phyloP scores from a whole-genome alignment of 495 filamentous ascomycete species.

The Astrothelium subdiscretum region DNA sequence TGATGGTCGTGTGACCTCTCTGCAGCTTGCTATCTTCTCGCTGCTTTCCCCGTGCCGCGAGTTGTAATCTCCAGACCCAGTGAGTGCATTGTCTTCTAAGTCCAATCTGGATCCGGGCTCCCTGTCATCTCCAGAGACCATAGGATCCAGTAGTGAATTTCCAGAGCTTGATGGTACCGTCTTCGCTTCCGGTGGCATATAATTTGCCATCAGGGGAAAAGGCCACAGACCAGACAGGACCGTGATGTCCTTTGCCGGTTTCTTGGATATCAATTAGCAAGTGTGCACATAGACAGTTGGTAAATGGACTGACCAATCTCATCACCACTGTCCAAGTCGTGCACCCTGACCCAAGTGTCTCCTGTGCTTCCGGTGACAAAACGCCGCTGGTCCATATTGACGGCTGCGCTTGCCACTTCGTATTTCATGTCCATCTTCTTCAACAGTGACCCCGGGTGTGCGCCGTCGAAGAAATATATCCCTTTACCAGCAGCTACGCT shows the following conservation, averaged over 20 bases:
- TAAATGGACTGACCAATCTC: conserved; percentile 34
- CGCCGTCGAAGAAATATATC: conserved; percentile 85
- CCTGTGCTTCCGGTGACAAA: conserved; percentile 78
- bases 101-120: background rate
- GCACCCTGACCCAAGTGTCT: conserved; percentile 91
- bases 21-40: background rate
- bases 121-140: conserved; percentile 50
- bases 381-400: conserved; percentile 68
- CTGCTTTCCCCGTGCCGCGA: background rate
- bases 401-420: conserved; percentile 77
- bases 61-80: background rate
- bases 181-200: conserved; percentile 92
- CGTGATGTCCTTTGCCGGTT: conserved; percentile 93
- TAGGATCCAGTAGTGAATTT: conserved; percentile 58
- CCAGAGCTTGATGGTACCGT: conserved; percentile 94
- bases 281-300: conserved; percentile 18
- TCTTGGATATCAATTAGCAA: conserved; percentile 35
- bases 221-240: conserved; percentile 86
- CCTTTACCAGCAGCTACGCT: conserved; percentile 74
- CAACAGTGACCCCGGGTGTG: conserved; percentile 52
- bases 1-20: background rate
- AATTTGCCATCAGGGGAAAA: conserved; percentile 93
- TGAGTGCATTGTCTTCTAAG: background rate
- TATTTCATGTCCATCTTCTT: conserved; percentile 66
- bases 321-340: conserved; percentile 67